Evolutionary conservation across 805 yeast genomes (phyloP).

Genomic region (Yarrowia sp.): DNA sequence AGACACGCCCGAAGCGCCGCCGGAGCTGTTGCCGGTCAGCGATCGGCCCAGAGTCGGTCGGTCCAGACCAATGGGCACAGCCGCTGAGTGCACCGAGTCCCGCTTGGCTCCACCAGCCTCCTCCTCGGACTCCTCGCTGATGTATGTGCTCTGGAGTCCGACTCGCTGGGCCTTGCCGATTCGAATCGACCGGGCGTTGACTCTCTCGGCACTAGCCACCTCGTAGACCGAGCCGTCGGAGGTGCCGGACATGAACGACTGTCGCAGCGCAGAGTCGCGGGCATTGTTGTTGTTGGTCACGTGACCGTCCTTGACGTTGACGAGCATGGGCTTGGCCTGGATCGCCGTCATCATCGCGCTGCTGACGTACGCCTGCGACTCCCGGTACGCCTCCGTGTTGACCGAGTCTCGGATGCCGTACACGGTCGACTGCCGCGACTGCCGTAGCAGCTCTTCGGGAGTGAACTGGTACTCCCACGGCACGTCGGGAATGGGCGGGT

Average conservation of each 20-base stretch:
- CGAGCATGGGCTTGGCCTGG: conserved; percentile 74
- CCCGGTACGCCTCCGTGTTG: conserved; percentile 53
- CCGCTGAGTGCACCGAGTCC: neutral
- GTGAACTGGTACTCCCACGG: conserved; percentile 43
- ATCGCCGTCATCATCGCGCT: conserved; percentile 71
- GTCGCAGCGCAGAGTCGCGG: conserved; percentile 1
- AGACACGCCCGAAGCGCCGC: neutral
- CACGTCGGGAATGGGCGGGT: conserved; percentile 45
- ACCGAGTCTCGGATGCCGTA: conserved; percentile 50
- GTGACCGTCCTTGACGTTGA: conserved; percentile 53
- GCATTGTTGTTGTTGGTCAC: conserved; percentile 2
- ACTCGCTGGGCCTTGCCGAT: conserved; percentile 43
- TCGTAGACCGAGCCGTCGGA: conserved; percentile 25
- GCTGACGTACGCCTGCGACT: conserved; percentile 55
- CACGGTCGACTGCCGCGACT: conserved; percentile 42
- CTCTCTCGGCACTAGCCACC: conserved; percentile 41
- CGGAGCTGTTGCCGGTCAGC: conserved; percentile 2
- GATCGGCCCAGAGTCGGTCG: conserved; percentile 15
- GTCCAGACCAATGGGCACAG: conserved; percentile 27
- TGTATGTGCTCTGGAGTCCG: conserved; percentile 19
- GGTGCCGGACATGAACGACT: conserved; percentile 22
- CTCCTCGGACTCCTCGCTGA: conserved; percentile 30
- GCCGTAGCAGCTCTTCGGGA: conserved; percentile 45
- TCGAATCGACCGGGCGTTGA: conserved; percentile 48
- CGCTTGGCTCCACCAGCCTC: neutral